These are phyloP conservation scores for Nasturtium officinale DNA, from an alignment of 345 rosid genomes.

Conservation along the genomic window DNA sequence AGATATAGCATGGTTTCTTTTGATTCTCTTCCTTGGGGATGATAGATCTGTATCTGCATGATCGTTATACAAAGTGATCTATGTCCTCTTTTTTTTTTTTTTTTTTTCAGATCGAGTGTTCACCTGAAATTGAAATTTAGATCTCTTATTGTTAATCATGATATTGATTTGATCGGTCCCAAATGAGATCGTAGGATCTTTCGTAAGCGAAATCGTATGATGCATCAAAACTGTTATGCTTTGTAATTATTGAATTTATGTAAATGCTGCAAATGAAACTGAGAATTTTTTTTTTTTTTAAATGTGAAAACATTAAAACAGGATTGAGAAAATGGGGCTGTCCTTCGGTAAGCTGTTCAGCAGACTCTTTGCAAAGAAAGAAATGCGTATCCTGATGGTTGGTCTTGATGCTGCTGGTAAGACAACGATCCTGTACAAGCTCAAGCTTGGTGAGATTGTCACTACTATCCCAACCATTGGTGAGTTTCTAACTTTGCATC, in stretches of 20 bases:
- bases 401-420: constrained; percentile 56
- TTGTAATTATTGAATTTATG: not conserved
- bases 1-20: not conserved
- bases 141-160: constrained; percentile 3
- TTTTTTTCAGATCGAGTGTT: constrained; percentile 18
- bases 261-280: constrained; percentile 1
- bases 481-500: constrained; percentile 33
- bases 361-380: constrained; percentile 58
- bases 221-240: not conserved
- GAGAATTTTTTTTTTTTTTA: constrained; percentile 8
- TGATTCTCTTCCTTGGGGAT: not conserved
- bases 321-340: constrained; percentile 56
- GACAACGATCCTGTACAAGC: constrained; percentile 76
- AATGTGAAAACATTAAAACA: constrained; percentile 15
- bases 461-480: constrained; percentile 79
- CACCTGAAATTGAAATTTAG: constrained; percentile 17
- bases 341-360: constrained; percentile 69
- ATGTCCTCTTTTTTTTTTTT: not conserved
- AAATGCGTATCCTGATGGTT: constrained; percentile 49
- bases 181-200: constrained; percentile 8
- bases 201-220: not conserved
- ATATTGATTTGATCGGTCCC: constrained; percentile 4
- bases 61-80: constrained; percentile 1
- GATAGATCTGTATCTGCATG: constrained; percentile 31
- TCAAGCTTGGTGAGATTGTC: constrained; percentile 74